Conservation (phyloP, 768 basidiomycete genomes). For the Filobasidium wieringae region DNA sequence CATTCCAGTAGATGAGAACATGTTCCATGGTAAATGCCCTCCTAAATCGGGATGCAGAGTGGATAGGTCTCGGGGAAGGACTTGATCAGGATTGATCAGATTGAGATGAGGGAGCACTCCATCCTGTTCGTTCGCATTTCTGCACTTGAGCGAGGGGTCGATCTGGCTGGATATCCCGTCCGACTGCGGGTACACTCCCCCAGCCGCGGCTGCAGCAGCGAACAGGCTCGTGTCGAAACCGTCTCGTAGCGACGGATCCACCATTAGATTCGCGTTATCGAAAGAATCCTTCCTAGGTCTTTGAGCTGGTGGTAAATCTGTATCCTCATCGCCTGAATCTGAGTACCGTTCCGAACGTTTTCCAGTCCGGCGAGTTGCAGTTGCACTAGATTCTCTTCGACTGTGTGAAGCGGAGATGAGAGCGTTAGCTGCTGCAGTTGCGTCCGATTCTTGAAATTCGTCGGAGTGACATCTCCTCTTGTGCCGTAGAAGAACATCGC, state of each 20-base stretch:
- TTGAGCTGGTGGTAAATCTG: neutral
- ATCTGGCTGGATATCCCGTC: too few species aligned
- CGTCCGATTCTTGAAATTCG: constrained; percentile 14
- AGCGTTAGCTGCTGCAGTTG: constrained; percentile 25
- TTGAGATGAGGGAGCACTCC: too few species aligned
- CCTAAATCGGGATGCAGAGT: too few species aligned
- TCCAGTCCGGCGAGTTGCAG: constrained; percentile 17
- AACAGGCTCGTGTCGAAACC: neutral
- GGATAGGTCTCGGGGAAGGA: too few species aligned
- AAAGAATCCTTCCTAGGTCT: neutral
- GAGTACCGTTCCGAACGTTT: constrained; percentile 17
- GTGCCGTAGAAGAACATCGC: constrained; percentile 40
- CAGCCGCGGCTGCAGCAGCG: neutral
- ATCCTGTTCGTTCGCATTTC: too few species aligned
- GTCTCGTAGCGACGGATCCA: neutral
- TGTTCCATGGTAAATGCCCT: too few species aligned
- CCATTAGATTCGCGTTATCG: too few species aligned
- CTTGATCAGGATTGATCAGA: too few species aligned
- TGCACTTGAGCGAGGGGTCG: too few species aligned
- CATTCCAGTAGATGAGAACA: too few species aligned
- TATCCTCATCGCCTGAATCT: constrained; percentile 6
- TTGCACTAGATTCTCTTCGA: neutral
- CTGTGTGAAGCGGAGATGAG: constrained; percentile 24
- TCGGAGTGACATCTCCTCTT: constrained; percentile 37
- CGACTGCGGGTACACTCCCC: neutral